A percentile compares a stretch with the other conserved stretches of the same genome.
Evolutionary conservation across 2,329 filamentous ascomycete genomes (phyloP).

Genomic region (Paracoccidioides brasiliensis): DNA sequence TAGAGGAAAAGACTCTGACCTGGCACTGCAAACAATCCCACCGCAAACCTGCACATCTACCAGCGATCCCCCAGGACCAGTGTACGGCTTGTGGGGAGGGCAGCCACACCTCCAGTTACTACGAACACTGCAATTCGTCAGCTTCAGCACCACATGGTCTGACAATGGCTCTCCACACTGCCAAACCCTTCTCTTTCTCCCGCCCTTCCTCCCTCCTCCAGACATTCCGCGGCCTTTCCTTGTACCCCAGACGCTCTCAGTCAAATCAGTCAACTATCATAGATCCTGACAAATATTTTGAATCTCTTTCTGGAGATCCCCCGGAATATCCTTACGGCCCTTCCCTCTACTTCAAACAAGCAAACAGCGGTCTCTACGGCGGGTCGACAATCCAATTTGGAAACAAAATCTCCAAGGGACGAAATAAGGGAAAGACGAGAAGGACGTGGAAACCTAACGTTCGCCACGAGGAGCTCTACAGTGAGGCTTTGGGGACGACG

Average conservation of each 20-base stretch:
- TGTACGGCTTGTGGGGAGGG: not conserved
- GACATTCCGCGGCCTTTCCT: not conserved
- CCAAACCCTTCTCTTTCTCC: conserved; percentile 12
- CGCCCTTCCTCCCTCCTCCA: conserved; percentile 23
- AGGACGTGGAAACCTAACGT: conserved; percentile 39
- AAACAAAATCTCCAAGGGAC: conserved; percentile 38
- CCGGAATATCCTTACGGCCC: conserved; percentile 34
- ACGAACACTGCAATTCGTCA: conserved; percentile 5
- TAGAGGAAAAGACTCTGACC: not conserved
- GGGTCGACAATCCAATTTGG: conserved; percentile 35
- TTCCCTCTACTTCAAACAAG: conserved; percentile 32
- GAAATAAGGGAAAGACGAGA: conserved; percentile 37
- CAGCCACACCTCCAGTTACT: not conserved
- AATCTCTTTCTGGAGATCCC: not conserved
- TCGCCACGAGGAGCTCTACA: conserved; percentile 34
- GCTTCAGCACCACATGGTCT: conserved; percentile 5
- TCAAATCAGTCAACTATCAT: no score
- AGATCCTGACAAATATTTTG: not conserved
- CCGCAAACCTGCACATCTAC: not conserved
- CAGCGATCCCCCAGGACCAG: not conserved
- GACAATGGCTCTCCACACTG: conserved; percentile 21
- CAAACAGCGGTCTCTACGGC: conserved; percentile 37
- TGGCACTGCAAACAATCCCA: not conserved
- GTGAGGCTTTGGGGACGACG: conserved; percentile 30
- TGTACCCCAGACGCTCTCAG: not conserved